Evolutionary conservation across 2,329 filamentous ascomycete genomes (phyloP).

Genomic region (Exophiala bonariae): DNA sequence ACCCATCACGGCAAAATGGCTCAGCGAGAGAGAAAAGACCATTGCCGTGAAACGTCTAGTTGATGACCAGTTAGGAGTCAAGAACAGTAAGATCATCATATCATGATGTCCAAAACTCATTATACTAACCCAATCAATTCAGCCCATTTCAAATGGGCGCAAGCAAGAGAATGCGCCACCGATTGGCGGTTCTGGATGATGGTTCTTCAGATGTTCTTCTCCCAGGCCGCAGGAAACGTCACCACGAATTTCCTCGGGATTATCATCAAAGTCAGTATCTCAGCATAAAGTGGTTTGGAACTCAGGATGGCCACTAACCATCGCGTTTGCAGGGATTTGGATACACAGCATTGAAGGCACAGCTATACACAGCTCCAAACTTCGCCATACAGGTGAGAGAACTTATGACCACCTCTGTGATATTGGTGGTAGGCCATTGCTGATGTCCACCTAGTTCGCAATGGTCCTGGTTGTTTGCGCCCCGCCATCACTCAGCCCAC

Average conservation of each 20-base stretch:
- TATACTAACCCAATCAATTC: too few species aligned
- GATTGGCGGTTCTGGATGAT: slow-evolving; percentile 63
- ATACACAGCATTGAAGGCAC: slow-evolving; percentile 12
- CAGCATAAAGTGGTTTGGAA: not conserved
- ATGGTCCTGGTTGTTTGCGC: slow-evolving; percentile 4
- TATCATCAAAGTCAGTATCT: slow-evolving; percentile 8
- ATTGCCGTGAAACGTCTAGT: slow-evolving; percentile 57
- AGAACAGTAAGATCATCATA: slow-evolving; percentile 42
- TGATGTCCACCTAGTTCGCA: too few species aligned
- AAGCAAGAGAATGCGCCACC: slow-evolving; percentile 46
- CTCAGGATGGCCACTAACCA: not conserved
- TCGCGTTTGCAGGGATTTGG: slow-evolving; percentile 8
- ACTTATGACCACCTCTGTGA: too few species aligned
- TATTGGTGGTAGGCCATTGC: too few species aligned
- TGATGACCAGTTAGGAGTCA: slow-evolving; percentile 59
- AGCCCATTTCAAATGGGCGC: slow-evolving; percentile 45
- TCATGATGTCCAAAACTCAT: too few species aligned
- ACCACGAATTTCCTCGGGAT: slow-evolving; percentile 13
- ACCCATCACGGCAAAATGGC: slow-evolving; percentile 53
- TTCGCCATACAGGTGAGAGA: slow-evolving; percentile 7
- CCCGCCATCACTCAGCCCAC: slow-evolving; percentile 2
- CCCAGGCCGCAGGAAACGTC: slow-evolving; percentile 10
- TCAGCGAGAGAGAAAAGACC: slow-evolving; percentile 53
- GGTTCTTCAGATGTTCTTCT: slow-evolving; percentile 38
- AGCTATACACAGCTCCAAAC: slow-evolving; percentile 9